Evolutionary conservation across 2,329 filamentous ascomycete species (phyloP).

Genomic region (Colletotrichum viniferum): DNA sequence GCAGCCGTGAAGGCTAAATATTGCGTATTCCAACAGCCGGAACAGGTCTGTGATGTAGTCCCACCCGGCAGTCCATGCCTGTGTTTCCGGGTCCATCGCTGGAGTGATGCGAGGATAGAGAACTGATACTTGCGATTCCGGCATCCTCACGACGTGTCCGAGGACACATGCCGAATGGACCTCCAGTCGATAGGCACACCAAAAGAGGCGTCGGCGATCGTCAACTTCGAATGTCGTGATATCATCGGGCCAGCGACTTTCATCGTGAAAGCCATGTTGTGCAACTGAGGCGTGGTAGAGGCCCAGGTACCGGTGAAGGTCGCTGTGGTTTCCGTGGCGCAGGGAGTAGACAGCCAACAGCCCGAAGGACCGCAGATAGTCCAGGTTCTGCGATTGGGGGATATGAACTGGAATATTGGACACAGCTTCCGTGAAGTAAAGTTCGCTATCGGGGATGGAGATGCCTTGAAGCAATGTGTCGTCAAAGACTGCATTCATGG

Average conservation of each 20-base stretch:
- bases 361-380: not conserved
- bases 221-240: not conserved
- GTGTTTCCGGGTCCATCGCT: not conserved
- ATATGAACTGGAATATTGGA: not conserved
- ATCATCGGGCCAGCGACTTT: not conserved
- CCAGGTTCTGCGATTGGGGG: not conserved
- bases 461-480: not conserved
- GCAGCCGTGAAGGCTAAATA: not conserved
- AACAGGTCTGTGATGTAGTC: not conserved
- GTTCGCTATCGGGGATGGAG: not conserved
- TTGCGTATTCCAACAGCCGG: not conserved
- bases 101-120: not conserved
- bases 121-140: not conserved
- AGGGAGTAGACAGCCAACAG: not conserved
- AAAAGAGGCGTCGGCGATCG: not conserved
- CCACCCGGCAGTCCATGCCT: not conserved
- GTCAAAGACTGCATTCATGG: not conserved
- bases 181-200: not conserved
- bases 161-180: not conserved
- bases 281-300: not conserved
- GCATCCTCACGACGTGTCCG: not conserved
- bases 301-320: not conserved
- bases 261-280: not conserved
- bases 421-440: not conserved
- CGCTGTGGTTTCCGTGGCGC: not conserved